A percentile compares a stretch with the other conserved stretches of the same genome.
phyloP scores from a whole-genome alignment of 805 yeast species.

The Candida namnaoensis region DNA sequence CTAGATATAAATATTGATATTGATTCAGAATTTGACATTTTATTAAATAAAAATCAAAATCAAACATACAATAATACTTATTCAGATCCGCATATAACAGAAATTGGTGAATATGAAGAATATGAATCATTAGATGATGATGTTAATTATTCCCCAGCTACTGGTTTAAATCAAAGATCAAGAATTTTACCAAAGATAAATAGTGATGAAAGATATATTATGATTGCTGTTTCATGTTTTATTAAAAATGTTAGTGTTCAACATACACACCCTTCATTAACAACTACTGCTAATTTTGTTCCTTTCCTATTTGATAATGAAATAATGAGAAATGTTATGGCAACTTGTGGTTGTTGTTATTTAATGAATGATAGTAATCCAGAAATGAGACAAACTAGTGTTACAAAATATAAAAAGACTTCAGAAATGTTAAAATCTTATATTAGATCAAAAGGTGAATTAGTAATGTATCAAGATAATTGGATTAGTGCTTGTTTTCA shows the following conservation, averaged over 20 bases:
- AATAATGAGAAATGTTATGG: conserved; percentile 23
- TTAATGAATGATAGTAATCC: conserved; percentile 23
- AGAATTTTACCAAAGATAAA: not conserved
- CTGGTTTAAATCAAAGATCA: too few relatives aligned
- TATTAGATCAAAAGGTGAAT: not conserved
- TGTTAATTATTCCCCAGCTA: not conserved
- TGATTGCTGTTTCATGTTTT: conserved; percentile 29
- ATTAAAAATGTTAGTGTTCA: conserved; percentile 33
- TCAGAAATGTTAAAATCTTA: not conserved
- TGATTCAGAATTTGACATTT: too few relatives aligned
- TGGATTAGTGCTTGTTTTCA: conserved; percentile 35
- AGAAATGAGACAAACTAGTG: conserved; percentile 14
- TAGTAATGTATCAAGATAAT: conserved; percentile 14
- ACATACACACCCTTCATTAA: conserved; percentile 28
- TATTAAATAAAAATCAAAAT: too few relatives aligned
- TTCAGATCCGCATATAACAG: too few relatives aligned
- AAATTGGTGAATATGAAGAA: too few relatives aligned
- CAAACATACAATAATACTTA: too few relatives aligned
- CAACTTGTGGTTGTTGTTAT: conserved; percentile 32
- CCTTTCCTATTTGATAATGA: conserved; percentile 24
- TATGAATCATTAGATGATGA: not conserved
- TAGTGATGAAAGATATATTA: conserved; percentile 4
- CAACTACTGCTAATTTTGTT: conserved; percentile 30
- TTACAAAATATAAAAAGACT: conserved; percentile 16
- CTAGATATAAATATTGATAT: too few relatives aligned